Percentiles rank a stretch among this genome's conserved stretches.
phyloP scores from a whole-genome alignment of 495 filamentous ascomycete species.

The Sordaria brevicollis region DNA sequence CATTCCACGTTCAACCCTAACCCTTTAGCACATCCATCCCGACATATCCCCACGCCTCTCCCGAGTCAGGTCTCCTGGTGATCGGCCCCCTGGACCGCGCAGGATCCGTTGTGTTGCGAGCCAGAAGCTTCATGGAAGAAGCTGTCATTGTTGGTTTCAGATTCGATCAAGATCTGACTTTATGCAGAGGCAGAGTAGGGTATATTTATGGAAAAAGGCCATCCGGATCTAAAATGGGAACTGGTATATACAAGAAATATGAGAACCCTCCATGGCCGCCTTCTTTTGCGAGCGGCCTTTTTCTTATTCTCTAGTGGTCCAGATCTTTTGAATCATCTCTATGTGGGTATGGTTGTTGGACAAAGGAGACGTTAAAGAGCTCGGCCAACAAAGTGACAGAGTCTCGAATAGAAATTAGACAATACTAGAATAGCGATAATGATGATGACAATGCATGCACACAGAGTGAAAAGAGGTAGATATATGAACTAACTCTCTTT shows the following conservation, averaged over 20 bases:
- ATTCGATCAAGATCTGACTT: not conserved
- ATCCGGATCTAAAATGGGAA: not conserved
- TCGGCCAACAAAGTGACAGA: not conserved
- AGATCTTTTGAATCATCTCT: not conserved
- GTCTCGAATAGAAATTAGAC: constrained; percentile 27
- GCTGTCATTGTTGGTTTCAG: not conserved
- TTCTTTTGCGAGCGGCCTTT: not conserved
- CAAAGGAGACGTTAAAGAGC: not conserved
- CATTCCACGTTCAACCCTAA: not conserved
- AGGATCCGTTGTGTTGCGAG: not conserved
- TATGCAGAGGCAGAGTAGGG: not conserved
- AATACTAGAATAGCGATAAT: constrained; percentile 25
- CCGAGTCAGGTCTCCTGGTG: not conserved
- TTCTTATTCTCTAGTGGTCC: not conserved
- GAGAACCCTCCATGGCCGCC: not conserved
- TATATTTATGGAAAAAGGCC: not conserved
- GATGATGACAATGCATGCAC: constrained; percentile 8
- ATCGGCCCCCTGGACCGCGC: not conserved
- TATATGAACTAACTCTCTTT: not conserved
- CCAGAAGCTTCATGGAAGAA: not conserved
- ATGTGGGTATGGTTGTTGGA: not conserved
- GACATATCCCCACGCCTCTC: not conserved
- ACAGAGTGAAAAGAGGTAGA: not conserved
- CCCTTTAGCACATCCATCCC: not conserved
- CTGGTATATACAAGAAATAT: not conserved